Percentiles rank a stretch among this genome's conserved stretches.
Evolutionary conservation across 2,329 filamentous ascomycete species (phyloP).

Genomic region (Monilinia fructigena): DNA sequence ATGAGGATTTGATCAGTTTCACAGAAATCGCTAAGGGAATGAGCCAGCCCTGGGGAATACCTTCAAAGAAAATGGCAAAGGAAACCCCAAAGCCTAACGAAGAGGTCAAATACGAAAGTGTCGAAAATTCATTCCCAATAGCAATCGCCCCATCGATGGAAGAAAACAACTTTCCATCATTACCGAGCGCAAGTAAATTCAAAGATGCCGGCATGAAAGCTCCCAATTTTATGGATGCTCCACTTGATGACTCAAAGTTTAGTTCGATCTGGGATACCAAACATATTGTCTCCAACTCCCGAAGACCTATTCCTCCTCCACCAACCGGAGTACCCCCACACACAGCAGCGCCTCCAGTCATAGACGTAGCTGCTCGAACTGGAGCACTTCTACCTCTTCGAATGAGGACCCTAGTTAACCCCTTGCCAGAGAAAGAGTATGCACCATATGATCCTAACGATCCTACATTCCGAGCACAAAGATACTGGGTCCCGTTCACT

Average conservation of each 20-base stretch:
- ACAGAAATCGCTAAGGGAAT: slow-evolving; percentile 18
- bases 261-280: slow-evolving; percentile 20
- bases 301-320: slow-evolving; percentile 19
- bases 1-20: slow-evolving; percentile 26
- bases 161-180: slow-evolving; percentile 13
- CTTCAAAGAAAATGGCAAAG: slow-evolving; percentile 10
- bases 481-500: slow-evolving; percentile 28
- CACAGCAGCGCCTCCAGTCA: neutral
- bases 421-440: slow-evolving; percentile 18
- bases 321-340: neutral
- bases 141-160: slow-evolving; percentile 18
- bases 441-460: slow-evolving; percentile 29
- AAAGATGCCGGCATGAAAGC: slow-evolving; percentile 11
- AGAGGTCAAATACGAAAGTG: slow-evolving; percentile 18
- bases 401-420: slow-evolving; percentile 8
- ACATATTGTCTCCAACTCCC: slow-evolving; percentile 21
- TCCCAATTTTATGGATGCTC: slow-evolving; percentile 23
- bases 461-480: slow-evolving; percentile 28
- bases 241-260: slow-evolving; percentile 8
- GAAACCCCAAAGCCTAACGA: neutral
- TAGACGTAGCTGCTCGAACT: slow-evolving; percentile 5
- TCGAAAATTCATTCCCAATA: slow-evolving; percentile 8
- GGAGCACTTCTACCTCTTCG: slow-evolving; percentile 6
- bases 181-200: slow-evolving; percentile 9
- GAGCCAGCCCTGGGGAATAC: slow-evolving; percentile 9